A percentile compares a stretch with the other conserved stretches of the same genome.
Evolutionary conservation across 1,284 basidiomycete genomes (phyloP).

Genomic region (Mycena citricolor): DNA sequence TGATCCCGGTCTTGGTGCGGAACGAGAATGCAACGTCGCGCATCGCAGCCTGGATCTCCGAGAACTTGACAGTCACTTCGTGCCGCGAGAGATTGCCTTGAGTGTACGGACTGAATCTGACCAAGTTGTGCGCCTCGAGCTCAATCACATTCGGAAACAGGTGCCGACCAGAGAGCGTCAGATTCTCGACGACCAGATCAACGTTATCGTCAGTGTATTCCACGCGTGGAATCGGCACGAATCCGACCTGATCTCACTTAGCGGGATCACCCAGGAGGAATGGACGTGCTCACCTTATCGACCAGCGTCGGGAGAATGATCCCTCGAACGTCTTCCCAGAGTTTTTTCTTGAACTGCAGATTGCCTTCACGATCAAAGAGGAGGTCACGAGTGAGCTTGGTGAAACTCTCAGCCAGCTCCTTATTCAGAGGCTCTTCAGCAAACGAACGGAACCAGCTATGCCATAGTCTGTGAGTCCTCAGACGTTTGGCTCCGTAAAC

Average conservation of each 20-base stretch:
- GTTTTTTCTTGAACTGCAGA: constrained; percentile 83
- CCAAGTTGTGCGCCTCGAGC: constrained; percentile 80
- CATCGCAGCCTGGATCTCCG: constrained; percentile 94
- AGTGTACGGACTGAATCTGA: constrained; percentile 80
- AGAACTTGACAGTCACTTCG: constrained; percentile 69
- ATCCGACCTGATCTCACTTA: constrained; percentile 59
- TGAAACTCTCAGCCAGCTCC: constrained; percentile 64
- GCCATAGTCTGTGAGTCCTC: too few relatives aligned
- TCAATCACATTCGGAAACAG: constrained; percentile 80
- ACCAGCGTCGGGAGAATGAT: constrained; percentile 84
- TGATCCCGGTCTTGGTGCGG: constrained; percentile 75
- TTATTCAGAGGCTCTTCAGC: constrained; percentile 83
- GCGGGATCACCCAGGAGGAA: background rate
- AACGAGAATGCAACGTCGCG: constrained; percentile 90
- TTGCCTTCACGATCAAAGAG: constrained; percentile 86
- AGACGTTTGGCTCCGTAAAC: too few relatives aligned
- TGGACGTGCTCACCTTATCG: constrained; percentile 48
- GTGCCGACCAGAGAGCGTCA: constrained; percentile 84
- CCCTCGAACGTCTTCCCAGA: constrained; percentile 85
- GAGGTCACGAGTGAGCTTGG: constrained; percentile 79
- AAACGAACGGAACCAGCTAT: constrained; percentile 81
- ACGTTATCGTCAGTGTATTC: constrained; percentile 88
- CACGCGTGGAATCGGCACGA: constrained; percentile 88
- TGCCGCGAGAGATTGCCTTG: constrained; percentile 58
- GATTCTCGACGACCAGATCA: constrained; percentile 91